These are phyloP conservation scores for Rachicladosporium sp. DNA, from an alignment of 2,329 filamentous ascomycete species.

Conservation along the genomic window DNA sequence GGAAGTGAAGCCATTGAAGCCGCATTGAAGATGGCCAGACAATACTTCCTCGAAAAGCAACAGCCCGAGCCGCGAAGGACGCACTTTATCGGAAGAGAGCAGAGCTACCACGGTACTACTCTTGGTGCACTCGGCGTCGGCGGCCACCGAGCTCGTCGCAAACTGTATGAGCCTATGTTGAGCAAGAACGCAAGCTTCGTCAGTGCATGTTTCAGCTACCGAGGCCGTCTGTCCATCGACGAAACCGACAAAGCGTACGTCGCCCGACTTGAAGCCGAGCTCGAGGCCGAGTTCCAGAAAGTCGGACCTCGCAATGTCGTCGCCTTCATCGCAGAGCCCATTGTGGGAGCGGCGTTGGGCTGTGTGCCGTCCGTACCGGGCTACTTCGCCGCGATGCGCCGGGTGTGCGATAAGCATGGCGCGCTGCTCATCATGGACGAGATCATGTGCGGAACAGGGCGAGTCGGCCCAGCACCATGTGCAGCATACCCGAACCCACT, in stretches of 20 bases:
- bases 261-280: conserved; percentile 45
- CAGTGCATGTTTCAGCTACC: conserved; percentile 55
- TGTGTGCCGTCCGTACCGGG: conserved; percentile 54
- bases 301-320: conserved; percentile 55
- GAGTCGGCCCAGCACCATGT: conserved; percentile 35
- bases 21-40: conserved; percentile 52
- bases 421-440: conserved; percentile 70
- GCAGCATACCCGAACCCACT: conserved; percentile 25
- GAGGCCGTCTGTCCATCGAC: conserved; percentile 32
- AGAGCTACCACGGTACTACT: conserved; percentile 61
- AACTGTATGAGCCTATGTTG: conserved; percentile 50
- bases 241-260: conserved; percentile 52
- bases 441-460: conserved; percentile 57
- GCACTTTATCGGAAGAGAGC: conserved; percentile 51
- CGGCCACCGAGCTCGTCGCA: conserved; percentile 48
- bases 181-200: conserved; percentile 43
- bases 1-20: conserved; percentile 58
- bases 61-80: conserved; percentile 41
- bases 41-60: conserved; percentile 51
- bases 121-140: conserved; percentile 54
- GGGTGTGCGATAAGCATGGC: conserved; percentile 58
- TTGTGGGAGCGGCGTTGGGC: conserved; percentile 59
- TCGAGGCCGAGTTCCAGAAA: conserved; percentile 54
- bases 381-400: conserved; percentile 57
- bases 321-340: conserved; percentile 61